phyloP scores from a whole-genome alignment of 169 alveolate genomes.

The Eimeria brunetti region DNA sequence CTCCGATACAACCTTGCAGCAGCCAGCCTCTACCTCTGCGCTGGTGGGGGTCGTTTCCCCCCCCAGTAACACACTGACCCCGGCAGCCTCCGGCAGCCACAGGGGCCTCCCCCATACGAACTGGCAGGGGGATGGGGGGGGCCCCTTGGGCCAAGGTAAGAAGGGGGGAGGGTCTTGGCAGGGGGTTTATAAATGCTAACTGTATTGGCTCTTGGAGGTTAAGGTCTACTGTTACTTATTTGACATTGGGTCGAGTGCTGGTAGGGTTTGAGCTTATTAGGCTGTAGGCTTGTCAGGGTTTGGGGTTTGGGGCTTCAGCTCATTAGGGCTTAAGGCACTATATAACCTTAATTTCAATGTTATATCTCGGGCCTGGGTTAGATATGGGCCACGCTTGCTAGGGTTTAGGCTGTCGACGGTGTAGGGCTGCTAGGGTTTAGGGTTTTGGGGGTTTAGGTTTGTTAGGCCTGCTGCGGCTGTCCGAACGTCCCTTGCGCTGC shows the following conservation, averaged over 20 bases:
- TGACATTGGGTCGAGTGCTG: not conserved
- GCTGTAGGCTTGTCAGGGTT: not conserved
- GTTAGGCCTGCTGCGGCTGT: not conserved
- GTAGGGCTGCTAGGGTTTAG: not conserved
- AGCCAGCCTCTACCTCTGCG: not conserved
- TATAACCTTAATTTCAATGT: too few relatives aligned
- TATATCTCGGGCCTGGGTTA: too few relatives aligned
- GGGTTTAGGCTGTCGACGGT: not conserved
- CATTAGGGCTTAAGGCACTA: not conserved
- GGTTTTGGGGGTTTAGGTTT: not conserved
- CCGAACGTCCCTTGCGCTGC: not conserved
- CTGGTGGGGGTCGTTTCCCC: not conserved
- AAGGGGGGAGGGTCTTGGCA: not conserved
- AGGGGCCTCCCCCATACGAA: not conserved
- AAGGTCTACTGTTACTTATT: too few relatives aligned
- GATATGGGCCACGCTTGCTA: not conserved
- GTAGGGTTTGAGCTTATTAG: not conserved
- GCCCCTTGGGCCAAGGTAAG: slow-evolving; percentile 8
- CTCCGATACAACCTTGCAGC: slow-evolving; percentile 36
- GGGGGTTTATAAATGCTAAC: too few relatives aligned
- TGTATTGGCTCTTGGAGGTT: too few relatives aligned
- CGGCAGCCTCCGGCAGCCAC: slow-evolving; percentile 35
- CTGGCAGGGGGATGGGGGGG: slow-evolving; percentile 41
- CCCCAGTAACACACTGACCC: slow-evolving; percentile 13
- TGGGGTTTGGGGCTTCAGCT: not conserved